Percentiles rank a stretch among this genome's conserved stretches.
Evolutionary conservation across 331 rosid genomes (phyloP).

Genomic region (Pyrus hybrid): DNA sequence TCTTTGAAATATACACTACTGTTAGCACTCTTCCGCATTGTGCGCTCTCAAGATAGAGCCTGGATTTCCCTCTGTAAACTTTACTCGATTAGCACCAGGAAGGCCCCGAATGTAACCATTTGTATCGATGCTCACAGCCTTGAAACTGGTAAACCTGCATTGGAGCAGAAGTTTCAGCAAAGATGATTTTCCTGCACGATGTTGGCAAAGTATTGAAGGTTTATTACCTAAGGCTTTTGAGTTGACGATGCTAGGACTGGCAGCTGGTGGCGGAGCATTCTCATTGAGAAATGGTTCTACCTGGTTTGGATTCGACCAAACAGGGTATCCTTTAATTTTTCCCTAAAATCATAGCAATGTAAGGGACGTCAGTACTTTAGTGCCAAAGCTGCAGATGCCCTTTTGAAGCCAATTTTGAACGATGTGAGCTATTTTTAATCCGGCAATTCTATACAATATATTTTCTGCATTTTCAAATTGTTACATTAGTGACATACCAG

Average conservation of each 20-base stretch:
- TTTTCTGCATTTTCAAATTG: neutral
- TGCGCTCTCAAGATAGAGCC: neutral
- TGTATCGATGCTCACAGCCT: constrained; percentile 44
- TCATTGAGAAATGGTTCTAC: constrained; percentile 79
- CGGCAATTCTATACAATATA: neutral
- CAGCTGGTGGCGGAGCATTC: constrained; percentile 75
- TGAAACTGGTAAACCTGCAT: constrained; percentile 68
- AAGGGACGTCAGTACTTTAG: constrained; percentile 6
- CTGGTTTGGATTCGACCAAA: constrained; percentile 73
- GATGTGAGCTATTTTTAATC: neutral
- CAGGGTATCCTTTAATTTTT: constrained; percentile 75
- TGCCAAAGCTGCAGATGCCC: too few relatives aligned
- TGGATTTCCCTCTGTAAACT: neutral
- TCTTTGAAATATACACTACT: constrained; percentile 3
- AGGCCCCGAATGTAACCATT: constrained; percentile 9
- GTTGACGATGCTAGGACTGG: constrained; percentile 95
- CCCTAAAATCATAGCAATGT: constrained; percentile 37
- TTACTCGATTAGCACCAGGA: constrained; percentile 15
- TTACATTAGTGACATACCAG: constrained; percentile 43
- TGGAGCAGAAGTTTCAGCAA: neutral
- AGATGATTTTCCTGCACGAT: neutral
- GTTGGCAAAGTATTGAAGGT: neutral
- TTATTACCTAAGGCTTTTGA: constrained; percentile 61
- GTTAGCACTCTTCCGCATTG: neutral
- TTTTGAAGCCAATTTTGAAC: neutral